Percentiles rank a stretch among this genome's conserved stretches.
Conservation (phyloP, 2,329 filamentous ascomycete species). For the Phaeosphaeria sp. region DNA sequence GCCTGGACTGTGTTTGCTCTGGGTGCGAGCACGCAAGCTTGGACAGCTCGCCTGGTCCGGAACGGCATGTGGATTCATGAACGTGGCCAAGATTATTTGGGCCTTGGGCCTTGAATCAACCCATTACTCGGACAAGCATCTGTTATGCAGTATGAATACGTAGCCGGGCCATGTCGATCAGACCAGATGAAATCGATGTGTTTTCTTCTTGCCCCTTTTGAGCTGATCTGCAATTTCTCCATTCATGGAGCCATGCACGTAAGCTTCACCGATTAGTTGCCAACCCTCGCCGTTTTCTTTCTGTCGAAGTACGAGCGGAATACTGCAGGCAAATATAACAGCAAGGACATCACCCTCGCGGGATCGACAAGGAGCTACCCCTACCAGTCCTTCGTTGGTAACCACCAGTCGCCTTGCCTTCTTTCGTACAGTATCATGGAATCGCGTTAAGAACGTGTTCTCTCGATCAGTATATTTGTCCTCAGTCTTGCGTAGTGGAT, state of each 20-base stretch:
- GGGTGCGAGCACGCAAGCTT: conserved; percentile 18
- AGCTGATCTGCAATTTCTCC: conserved; percentile 26
- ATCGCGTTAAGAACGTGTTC: conserved; percentile 35
- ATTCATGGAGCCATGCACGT: conserved; percentile 37
- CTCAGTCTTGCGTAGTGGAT: conserved; percentile 17
- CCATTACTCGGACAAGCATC: background rate
- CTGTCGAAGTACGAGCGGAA: conserved; percentile 42
- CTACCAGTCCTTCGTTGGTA: conserved; percentile 30
- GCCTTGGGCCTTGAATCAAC: conserved; percentile 21
- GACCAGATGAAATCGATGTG: conserved; percentile 18
- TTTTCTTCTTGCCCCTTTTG: conserved; percentile 15
- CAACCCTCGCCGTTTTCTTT: conserved; percentile 20
- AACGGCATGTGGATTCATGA: conserved; percentile 32
- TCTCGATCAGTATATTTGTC: conserved; percentile 18
- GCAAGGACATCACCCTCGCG: conserved; percentile 37
- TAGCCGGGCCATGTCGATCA: conserved; percentile 3
- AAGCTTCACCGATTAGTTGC: conserved; percentile 38
- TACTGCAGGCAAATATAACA: conserved; percentile 44
- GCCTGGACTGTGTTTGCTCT: conserved; percentile 28
- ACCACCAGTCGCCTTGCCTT: conserved; percentile 39
- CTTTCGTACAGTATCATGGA: conserved; percentile 37
- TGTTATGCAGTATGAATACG: background rate
- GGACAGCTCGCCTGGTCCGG: conserved; percentile 4
- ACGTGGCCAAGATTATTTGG: conserved; percentile 23
- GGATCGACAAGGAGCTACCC: conserved; percentile 38